Percentiles rank a stretch among this genome's conserved stretches.
Evolutionary conservation across 345 rosid species (phyloP).

Genomic region (Syzygium grande): DNA sequence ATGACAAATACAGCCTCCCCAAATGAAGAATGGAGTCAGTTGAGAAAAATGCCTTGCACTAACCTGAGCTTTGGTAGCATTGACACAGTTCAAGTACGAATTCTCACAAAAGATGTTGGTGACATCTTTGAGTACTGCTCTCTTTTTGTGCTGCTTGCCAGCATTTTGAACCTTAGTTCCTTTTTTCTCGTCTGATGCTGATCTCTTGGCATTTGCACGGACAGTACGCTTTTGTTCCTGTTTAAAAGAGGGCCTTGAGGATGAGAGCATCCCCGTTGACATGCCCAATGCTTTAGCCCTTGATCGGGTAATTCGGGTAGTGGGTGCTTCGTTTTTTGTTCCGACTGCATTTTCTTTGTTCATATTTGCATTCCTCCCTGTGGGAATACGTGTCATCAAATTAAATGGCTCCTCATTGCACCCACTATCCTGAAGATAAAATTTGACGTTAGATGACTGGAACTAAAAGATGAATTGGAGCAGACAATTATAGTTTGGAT

Average conservation of each 20-base stretch:
- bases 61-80: constrained; percentile 45
- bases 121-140: constrained; percentile 76
- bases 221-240: constrained; percentile 48
- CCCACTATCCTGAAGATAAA: constrained; percentile 20
- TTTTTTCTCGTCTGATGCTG: constrained; percentile 40
- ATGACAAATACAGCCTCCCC: not conserved
- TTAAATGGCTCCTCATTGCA: constrained; percentile 23
- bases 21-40: not conserved
- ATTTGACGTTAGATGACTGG: not conserved
- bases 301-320: constrained; percentile 58
- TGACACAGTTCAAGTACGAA: constrained; percentile 17
- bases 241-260: constrained; percentile 52
- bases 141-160: constrained; percentile 54
- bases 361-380: constrained; percentile 40
- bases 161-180: constrained; percentile 16
- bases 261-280: constrained; percentile 32
- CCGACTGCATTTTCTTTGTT: constrained; percentile 43
- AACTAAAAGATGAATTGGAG: not conserved
- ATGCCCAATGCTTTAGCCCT: constrained; percentile 54
- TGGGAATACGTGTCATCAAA: constrained; percentile 23
- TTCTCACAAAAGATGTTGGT: constrained; percentile 32
- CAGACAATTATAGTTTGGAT: not conserved
- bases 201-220: constrained; percentile 28
- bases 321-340: constrained; percentile 25
- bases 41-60: not conserved